phyloP scores from a whole-genome alignment of 2,329 filamentous ascomycete species.

The Aspergillus tanneri region DNA sequence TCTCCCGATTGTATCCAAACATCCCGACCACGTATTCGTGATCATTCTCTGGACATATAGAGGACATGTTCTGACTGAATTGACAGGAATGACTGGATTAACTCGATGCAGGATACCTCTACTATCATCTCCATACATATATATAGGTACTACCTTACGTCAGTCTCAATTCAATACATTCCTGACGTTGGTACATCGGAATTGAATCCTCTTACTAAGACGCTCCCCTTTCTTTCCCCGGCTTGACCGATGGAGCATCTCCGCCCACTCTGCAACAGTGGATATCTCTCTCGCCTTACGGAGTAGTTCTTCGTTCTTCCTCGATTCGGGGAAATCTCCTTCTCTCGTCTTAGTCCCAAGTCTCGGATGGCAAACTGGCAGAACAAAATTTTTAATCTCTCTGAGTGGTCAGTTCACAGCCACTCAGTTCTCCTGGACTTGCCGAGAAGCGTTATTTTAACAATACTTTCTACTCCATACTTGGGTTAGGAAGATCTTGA shows the following conservation, averaged over 20 bases:
- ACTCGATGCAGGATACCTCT: too few relatives aligned
- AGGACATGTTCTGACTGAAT: too few relatives aligned
- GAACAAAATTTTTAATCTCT: constrained; percentile 8
- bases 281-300: not conserved
- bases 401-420: not conserved
- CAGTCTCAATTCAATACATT: not conserved
- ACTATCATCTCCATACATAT: too few relatives aligned
- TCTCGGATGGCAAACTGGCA: constrained; percentile 32
- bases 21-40: constrained; percentile 13
- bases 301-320: constrained; percentile 19
- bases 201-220: constrained; percentile 3
- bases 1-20: constrained; percentile 37
- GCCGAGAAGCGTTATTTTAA: not conserved
- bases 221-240: constrained; percentile 10
- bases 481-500: not conserved
- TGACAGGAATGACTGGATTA: too few relatives aligned
- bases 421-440: constrained; percentile 1
- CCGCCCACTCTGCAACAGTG: constrained; percentile 17
- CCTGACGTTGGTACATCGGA: constrained; percentile 1
- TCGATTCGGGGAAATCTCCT: constrained; percentile 27
- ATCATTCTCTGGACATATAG: too few relatives aligned
- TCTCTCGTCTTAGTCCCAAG: constrained; percentile 28
- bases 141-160: too few relatives aligned
- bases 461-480: not conserved
- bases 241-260: constrained; percentile 18